Evolutionary conservation across 768 basidiomycete species (phyloP).

Genomic region (Lactarius hatsudake): DNA sequence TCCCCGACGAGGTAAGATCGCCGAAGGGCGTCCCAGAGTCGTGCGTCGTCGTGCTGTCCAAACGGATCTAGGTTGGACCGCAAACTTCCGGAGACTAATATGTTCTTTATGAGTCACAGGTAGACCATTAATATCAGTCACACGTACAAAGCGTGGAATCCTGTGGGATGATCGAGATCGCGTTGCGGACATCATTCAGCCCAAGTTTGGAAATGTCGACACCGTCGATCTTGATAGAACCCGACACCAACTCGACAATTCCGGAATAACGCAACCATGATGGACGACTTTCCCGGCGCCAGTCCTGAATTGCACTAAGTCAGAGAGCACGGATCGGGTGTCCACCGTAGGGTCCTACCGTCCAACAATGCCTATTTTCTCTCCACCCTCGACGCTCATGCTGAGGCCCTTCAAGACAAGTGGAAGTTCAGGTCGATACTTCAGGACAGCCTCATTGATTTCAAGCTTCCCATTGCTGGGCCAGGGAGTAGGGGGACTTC

Average conservation of each 20-base stretch:
- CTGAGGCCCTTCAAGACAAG: conserved; percentile 79
- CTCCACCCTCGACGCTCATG: conserved; percentile 66
- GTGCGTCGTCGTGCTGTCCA: conserved; percentile 70
- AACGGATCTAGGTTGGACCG: conserved; percentile 91
- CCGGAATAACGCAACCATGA: conserved; percentile 85
- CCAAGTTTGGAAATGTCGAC: conserved; percentile 84
- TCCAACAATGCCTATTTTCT: conserved; percentile 92
- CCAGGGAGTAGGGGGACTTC: conserved; percentile 64
- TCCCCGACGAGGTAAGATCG: conserved; percentile 81
- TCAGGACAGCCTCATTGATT: conserved; percentile 72
- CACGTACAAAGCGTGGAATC: conserved; percentile 46
- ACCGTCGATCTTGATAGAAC: conserved; percentile 78
- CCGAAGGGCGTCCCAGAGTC: conserved; percentile 84
- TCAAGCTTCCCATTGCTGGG: conserved; percentile 70
- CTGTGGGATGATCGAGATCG: conserved; percentile 80
- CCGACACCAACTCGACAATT: conserved; percentile 75
- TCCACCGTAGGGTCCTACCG: conserved; percentile 37
- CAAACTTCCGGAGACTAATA: conserved; percentile 71
- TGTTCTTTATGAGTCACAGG: conserved; percentile 16
- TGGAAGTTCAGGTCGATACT: conserved; percentile 86
- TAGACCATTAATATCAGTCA: conserved; percentile 44
- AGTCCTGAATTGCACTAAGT: conserved; percentile 40
- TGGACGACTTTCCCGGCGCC: conserved; percentile 86
- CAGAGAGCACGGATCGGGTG: background rate
- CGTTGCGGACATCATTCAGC: conserved; percentile 66